A percentile compares a stretch with the other conserved stretches of the same genome.
phyloP scores from a whole-genome alignment of 2,329 filamentous ascomycete genomes.

The Chaetomium strumarium region DNA sequence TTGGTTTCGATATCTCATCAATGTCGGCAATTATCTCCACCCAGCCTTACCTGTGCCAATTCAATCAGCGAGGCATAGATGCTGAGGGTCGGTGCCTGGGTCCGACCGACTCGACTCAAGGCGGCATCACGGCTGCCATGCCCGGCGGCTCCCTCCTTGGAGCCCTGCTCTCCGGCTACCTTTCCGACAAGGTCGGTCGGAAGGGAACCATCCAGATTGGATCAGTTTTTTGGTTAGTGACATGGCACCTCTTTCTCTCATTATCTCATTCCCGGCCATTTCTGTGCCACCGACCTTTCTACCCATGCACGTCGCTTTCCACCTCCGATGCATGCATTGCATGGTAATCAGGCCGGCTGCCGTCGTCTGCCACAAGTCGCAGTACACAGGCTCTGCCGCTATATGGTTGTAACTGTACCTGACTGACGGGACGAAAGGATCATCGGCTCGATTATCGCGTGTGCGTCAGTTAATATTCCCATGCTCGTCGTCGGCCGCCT shows the following conservation, averaged over 20 bases:
- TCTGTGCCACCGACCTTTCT: neutral
- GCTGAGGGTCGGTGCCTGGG: conserved; percentile 42
- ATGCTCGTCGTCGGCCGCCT: conserved; percentile 63
- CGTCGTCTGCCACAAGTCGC: too few relatives aligned
- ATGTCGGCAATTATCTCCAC: conserved; percentile 41
- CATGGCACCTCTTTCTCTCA: neutral
- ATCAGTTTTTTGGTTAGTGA: conserved; percentile 43
- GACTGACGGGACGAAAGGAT: conserved; percentile 31
- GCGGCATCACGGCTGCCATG: conserved; percentile 65
- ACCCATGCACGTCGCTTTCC: neutral
- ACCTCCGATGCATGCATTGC: too few relatives aligned
- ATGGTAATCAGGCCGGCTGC: too few relatives aligned
- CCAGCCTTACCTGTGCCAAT: conserved; percentile 38
- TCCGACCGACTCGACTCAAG: conserved; percentile 45
- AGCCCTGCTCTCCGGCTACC: conserved; percentile 51
- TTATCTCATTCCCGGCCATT: neutral
- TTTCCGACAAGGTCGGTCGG: conserved; percentile 48
- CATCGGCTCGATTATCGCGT: conserved; percentile 42
- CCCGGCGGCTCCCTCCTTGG: conserved; percentile 64
- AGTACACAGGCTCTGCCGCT: too few relatives aligned
- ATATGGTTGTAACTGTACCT: neutral
- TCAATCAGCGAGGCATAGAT: conserved; percentile 35
- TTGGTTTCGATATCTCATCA: conserved; percentile 42
- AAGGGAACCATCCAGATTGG: conserved; percentile 48
- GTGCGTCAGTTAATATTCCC: conserved; percentile 41